Base-by-base conservation (phyloP, 495 filamentous ascomycete species). In the Geoglossum glabrum region DNA sequence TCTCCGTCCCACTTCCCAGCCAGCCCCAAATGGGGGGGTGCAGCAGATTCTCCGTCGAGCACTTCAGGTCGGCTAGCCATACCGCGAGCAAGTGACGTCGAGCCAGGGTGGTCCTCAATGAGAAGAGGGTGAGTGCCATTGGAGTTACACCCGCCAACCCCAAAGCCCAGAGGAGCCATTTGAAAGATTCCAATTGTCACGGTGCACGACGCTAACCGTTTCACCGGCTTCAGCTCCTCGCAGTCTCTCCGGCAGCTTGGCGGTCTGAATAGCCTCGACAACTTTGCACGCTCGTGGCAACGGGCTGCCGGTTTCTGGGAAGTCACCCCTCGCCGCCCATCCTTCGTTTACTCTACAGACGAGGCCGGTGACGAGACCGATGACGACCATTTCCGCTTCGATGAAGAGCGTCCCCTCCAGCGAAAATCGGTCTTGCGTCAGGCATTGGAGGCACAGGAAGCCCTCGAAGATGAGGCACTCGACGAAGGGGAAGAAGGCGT, bases 251-350 rank as follows among this genome's bases (percentile, higher is more conserved):
- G 83, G 36, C 81, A 93, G 55, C 85, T 82, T 13, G 92, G 92
- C 43, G 92, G 92, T 30, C 83, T 87, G 54, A 98, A 98, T 68
- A 92, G 85, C 65, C 82, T 97, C 63, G 82, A 93, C 62, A 95
- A 90, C 64, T 98, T 98, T 67, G 85, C 92, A 51, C 80, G 86
- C 49, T 93, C 86, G 62, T 97, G 90, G 88, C 87, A 87, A 65
- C 80, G 92, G 64, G 92, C 92, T 34, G 89, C 90, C 3, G 81
- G 77, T 34, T 98, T 96, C 72, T 75, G 77, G 27, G 90, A 96
- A 66, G 83, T 94, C 54, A 76, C 88, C 17, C 85, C 87, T 5
- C 79, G 82, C 25, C 79, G 80, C 3, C 79, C 81, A 19, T 81
- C 86, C 25, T 86, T 93, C 63, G 70, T 84, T 31, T 74, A 73